These are phyloP conservation scores for Glycine tomentella DNA, from an alignment of 306 rosid genomes.

Conservation along the genomic window DNA sequence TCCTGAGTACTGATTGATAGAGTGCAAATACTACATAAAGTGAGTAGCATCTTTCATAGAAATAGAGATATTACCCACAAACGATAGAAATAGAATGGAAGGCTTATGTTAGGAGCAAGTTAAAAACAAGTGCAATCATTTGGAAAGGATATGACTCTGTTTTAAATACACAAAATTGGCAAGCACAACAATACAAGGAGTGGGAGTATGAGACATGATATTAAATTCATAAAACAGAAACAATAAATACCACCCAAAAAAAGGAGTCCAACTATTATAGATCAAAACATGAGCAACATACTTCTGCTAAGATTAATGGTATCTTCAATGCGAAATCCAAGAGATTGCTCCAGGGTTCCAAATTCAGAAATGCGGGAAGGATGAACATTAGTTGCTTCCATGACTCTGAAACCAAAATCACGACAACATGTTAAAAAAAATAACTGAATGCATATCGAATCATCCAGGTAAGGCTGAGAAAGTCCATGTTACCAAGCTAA, in stretches of 20 bases:
- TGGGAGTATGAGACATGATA: neutral
- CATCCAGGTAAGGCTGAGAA: constrained; percentile 9
- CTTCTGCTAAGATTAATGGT: constrained; percentile 83
- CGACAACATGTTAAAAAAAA: neutral
- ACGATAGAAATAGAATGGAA: constrained; percentile 6
- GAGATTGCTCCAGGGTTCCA: constrained; percentile 80
- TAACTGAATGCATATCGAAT: constrained; percentile 1
- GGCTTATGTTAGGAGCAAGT: neutral
- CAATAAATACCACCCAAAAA: neutral
- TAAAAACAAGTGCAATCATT: neutral
- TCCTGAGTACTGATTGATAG: neutral
- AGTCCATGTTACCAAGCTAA: constrained; percentile 14
- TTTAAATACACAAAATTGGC: constrained; percentile 3
- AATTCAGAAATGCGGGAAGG: constrained; percentile 81
- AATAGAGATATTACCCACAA: constrained; percentile 3
- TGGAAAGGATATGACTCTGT: constrained; percentile 6
- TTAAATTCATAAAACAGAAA: constrained; percentile 19
- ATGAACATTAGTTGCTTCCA: constrained; percentile 73
- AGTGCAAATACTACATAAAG: constrained; percentile 18
- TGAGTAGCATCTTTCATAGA: constrained; percentile 10
- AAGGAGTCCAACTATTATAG: constrained; percentile 12
- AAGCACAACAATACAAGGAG: constrained; percentile 16
- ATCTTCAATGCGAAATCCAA: constrained; percentile 79
- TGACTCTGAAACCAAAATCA: constrained; percentile 68
- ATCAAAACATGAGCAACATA: constrained; percentile 52